Evolutionary conservation across 805 yeast genomes (phyloP).

Genomic region (Saccharomyces eubayanus): DNA sequence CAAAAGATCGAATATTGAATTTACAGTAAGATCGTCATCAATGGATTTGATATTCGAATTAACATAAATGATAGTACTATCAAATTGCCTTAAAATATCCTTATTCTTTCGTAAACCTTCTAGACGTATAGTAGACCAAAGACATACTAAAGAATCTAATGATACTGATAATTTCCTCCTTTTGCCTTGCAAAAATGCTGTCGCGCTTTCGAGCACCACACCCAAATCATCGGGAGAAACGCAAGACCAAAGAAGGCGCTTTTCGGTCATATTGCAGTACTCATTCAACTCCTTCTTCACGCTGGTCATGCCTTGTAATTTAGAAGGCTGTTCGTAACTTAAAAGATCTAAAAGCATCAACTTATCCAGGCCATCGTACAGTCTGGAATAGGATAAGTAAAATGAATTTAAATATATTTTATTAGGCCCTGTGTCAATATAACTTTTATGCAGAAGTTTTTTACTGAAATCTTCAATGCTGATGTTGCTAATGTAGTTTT

Average conservation of each 20-base stretch:
- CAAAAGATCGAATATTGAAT: conserved; percentile 3
- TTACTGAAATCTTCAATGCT: background rate
- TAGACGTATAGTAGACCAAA: conserved; percentile 9
- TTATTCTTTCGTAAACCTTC: conserved; percentile 6
- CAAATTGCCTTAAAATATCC: conserved; percentile 9
- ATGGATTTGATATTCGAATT: conserved; percentile 11
- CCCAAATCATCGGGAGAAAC: background rate
- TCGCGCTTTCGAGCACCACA: background rate
- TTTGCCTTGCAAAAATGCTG: background rate
- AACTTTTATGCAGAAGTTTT: conserved; percentile 15
- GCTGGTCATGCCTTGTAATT: background rate
- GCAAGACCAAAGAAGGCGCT: background rate
- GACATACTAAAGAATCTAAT: conserved; percentile 1
- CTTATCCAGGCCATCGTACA: conserved; percentile 11
- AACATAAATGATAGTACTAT: conserved; percentile 15
- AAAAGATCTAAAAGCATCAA: conserved; percentile 15
- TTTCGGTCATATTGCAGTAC: background rate
- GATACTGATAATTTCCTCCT: background rate
- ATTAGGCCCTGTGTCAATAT: background rate
- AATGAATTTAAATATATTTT: conserved; percentile 7
- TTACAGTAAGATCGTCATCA: background rate
- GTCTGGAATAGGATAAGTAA: conserved; percentile 15
- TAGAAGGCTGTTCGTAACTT: background rate
- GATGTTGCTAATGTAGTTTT: conserved; percentile 20
- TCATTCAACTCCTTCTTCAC: background rate